Evolutionary conservation across 768 basidiomycete genomes (phyloP).

Genomic region (Pisolithus microcarpus): DNA sequence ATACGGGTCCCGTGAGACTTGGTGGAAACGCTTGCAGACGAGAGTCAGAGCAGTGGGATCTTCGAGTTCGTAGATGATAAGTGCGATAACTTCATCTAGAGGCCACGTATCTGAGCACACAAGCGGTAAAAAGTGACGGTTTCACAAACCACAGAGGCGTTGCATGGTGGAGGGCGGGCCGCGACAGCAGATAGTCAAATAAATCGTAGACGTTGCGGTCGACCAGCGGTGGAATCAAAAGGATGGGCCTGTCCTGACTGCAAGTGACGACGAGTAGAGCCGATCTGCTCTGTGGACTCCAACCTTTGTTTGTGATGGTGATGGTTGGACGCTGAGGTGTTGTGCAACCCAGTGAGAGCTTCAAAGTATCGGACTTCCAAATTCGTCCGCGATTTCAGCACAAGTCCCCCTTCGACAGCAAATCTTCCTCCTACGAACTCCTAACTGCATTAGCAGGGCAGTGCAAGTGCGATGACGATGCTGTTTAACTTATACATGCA

Average conservation of each 20-base stretch:
- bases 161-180: conserved; percentile 38
- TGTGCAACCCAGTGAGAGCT: conserved; percentile 23
- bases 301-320: conserved; percentile 28
- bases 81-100: conserved; percentile 59
- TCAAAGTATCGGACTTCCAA: conserved; percentile 31
- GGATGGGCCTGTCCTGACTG: background rate
- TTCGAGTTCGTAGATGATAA: conserved; percentile 65
- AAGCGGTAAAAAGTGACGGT: conserved; percentile 7
- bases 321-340: conserved; percentile 29
- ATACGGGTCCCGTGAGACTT: conserved; percentile 66
- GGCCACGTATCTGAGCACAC: background rate
- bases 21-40: conserved; percentile 50
- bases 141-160: conserved; percentile 56
- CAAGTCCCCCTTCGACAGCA: background rate
- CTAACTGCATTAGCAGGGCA: too few species aligned
- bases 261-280: conserved; percentile 1
- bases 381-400: conserved; percentile 22
- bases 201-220: background rate
- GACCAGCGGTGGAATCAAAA: conserved; percentile 1
- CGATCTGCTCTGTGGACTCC: conserved; percentile 1
- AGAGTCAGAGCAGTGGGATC: conserved; percentile 56
- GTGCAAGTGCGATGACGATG: too few species aligned
- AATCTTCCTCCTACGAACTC: too few species aligned
- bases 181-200: background rate
- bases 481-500: too few species aligned